Evolutionary conservation across 768 basidiomycete genomes (phyloP).

Genomic region (Mycena filopes): DNA sequence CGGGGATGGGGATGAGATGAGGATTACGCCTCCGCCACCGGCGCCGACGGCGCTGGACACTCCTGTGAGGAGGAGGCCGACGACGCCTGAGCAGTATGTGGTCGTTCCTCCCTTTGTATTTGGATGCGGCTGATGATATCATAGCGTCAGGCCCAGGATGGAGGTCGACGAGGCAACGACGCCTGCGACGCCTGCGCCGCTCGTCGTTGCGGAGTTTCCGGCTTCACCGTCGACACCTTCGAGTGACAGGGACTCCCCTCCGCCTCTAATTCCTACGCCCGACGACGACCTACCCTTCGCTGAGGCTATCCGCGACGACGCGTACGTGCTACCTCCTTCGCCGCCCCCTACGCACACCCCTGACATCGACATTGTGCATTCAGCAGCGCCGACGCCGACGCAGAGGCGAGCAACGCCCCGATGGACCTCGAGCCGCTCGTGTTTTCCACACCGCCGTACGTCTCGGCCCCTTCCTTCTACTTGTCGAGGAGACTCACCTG

Average conservation of each 20-base stretch:
- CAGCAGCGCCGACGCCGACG: no score
- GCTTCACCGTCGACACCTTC: not conserved
- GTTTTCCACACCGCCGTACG: slow-evolving; percentile 6
- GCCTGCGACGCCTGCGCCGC: no score
- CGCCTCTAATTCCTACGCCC: not conserved
- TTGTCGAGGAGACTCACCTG: not conserved
- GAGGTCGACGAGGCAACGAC: not conserved
- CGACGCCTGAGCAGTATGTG: not conserved
- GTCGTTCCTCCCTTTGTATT: no score
- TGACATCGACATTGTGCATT: no score
- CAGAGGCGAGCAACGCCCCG: no score
- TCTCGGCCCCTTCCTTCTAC: not conserved
- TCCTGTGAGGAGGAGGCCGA: not conserved
- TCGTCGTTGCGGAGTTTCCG: no score
- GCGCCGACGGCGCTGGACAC: not conserved
- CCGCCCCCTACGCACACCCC: no score
- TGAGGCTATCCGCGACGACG: no score
- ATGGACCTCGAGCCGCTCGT: slow-evolving; percentile 7
- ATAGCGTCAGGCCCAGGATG: not conserved
- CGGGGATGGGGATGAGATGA: not conserved
- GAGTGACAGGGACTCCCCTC: not conserved
- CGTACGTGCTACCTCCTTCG: no score
- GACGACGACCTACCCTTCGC: no score
- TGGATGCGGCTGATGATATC: no score
- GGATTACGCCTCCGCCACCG: not conserved